Base-by-base conservation (phyloP, 768 basidiomycete species). In the Auriscalpium microsporum region DNA sequence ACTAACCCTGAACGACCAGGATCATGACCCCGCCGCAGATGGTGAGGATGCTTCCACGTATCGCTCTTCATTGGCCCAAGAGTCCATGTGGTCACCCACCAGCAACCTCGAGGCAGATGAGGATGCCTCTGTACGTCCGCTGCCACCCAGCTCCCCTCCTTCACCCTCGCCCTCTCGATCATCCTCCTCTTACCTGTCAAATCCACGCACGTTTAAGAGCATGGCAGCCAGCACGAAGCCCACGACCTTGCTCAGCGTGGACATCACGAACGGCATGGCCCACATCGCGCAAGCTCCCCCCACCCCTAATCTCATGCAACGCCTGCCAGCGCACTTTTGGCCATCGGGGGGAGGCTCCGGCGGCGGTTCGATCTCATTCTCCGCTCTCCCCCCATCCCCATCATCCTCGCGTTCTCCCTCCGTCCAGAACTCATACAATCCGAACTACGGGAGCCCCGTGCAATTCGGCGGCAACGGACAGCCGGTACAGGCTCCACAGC, bases 191-290 rank as follows among this genome's bases (percentile, higher is more conserved):
- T 87, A 90, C 69, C 78, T 90, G 28, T 90, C 90, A 6, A 80
- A 89, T 62, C 80, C 89, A 14, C 80, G 84, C 53, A 91, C 89
- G 0, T 90, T 92, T 70, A 78, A 81, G 63, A 90, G 87, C 64
- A 84, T 86, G 64, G 82, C 86, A 28, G 90, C 87, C 7, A 90
- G 87, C 63, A 98, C 94, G 11, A 96, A 96, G 69, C 94, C 93
- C 2, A 98, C 94, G 6, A 98, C 94, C 0, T 70, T 97, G 23
- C 75, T 96, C n/a, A 92, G 89, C 62, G 81, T 95, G 58, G 94
- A 97, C 64, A 68, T 92, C 23, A 81, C 84, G 8, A 84, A 83
- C 60, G 88, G 87, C 11, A 84, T 93, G 77, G 93, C 87, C 1
- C 92, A 95, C 69, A 95, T 95, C 62, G 93, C 93, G 7, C 89